These are phyloP conservation scores for Kalmanozyma brasiliensis DNA, from an alignment of 1,284 basidiomycete genomes.

Conservation along the genomic window DNA sequence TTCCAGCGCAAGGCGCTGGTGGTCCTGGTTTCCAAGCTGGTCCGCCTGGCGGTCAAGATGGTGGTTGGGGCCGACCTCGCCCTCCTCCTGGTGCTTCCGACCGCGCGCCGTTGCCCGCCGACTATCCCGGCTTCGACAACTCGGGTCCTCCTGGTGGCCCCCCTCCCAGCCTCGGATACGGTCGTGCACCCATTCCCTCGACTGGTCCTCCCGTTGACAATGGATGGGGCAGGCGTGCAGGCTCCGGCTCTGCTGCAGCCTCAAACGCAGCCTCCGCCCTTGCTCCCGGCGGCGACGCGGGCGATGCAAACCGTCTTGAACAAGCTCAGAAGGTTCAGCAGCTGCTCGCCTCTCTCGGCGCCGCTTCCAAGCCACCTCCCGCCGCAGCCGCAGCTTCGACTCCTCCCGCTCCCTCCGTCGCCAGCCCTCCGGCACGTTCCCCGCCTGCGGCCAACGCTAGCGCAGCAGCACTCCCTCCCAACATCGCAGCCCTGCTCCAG, in stretches of 20 bases:
- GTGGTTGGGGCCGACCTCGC: slow-evolving; percentile 19
- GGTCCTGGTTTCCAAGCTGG: slow-evolving; percentile 52
- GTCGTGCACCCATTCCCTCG: slow-evolving; percentile 31
- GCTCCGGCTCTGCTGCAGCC: slow-evolving; percentile 22
- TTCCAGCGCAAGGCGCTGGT: slow-evolving; percentile 10
- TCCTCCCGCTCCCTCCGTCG: slow-evolving; percentile 18
- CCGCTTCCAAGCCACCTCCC: slow-evolving; percentile 30
- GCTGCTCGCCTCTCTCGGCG: slow-evolving; percentile 60
- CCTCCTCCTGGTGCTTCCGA: slow-evolving; percentile 12
- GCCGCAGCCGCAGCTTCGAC: slow-evolving; percentile 17
- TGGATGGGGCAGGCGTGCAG: slow-evolving; percentile 41
- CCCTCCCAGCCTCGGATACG: slow-evolving; percentile 19
- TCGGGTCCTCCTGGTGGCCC: slow-evolving; percentile 6
- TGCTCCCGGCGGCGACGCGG: slow-evolving; percentile 7
- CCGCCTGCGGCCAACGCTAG: slow-evolving; percentile 18
- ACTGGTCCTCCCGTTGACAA: slow-evolving; percentile 42
- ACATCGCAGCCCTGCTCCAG: slow-evolving; percentile 50
- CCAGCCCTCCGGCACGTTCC: slow-evolving; percentile 21
- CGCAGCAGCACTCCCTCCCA: slow-evolving; percentile 34
- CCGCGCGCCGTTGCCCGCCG: slow-evolving; percentile 20
- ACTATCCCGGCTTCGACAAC: slow-evolving; percentile 23
- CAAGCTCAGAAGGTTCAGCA: slow-evolving; percentile 68
- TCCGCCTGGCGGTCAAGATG: slow-evolving; percentile 56
- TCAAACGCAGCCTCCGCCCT: slow-evolving; percentile 15
- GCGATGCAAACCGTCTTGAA: slow-evolving; percentile 57